Base-by-base conservation (phyloP, 2,329 filamentous ascomycete genomes). In the Geosmithia putterillii region DNA sequence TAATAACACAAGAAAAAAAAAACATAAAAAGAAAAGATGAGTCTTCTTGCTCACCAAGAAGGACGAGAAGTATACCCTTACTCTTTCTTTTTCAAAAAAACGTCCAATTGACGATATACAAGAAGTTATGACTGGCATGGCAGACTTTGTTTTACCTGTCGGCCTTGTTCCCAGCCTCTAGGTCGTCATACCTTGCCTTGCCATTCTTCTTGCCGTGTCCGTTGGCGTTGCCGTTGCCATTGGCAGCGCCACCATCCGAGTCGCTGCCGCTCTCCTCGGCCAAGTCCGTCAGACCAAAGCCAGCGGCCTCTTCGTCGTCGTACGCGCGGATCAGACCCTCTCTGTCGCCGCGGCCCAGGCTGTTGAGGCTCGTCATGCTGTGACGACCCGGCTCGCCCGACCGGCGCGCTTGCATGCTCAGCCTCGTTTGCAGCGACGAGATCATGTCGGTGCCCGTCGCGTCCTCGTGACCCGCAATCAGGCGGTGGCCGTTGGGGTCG, bases 361-460 rank as follows among this genome's bases (percentile, higher is more conserved):
- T 14, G 47, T 74, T 72, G 45, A 70, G 76, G 55, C 76, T 76
- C 56, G 79, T 77, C 40, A 76, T 71, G 54, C 79, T 81, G 55
- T 77, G 79, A 43, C 80, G 70, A 45, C 70, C 67, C 14, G 81
- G 76, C 50, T 76, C 72, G 14, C 80, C 75, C 51, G 83, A 92
- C 50, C 92, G 74, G 51, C 90, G 74, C 7, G 83, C 74, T 59
- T 96, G 92, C 87, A 98, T 95, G 57, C 86, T 94, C 50, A 88
- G 77, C 46, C 94, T 80, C 17, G 92, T 96, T 56, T 92, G 86
- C 51, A 94, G 76, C 50, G 85, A 86, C 22, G 88, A 87, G 44
- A 98, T 78, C 59, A 85, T 86, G 59, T 98, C 92, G 14, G 89
- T 95, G 12, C 90, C 92, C 4, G 89, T 84, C 41, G 83, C 84